These are phyloP conservation scores for Osmanthus fragrans DNA, from an alignment of 257 asterid species.

Conservation along the genomic window DNA sequence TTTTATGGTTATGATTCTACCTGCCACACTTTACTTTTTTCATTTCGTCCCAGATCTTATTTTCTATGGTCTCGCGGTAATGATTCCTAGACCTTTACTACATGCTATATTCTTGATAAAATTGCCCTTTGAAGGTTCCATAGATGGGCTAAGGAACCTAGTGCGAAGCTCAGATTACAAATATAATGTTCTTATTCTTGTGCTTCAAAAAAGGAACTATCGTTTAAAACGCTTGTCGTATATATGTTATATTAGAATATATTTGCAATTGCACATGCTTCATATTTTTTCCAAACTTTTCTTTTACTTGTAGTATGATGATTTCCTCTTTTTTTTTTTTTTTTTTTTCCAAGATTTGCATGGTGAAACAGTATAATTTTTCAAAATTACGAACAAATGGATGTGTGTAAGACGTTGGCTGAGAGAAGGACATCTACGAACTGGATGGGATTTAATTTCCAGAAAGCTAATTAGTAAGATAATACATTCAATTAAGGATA, in stretches of 20 bases:
- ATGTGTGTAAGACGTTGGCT: background rate
- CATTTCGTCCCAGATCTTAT: background rate
- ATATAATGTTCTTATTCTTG: conserved; percentile 52
- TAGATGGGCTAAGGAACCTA: conserved; percentile 31
- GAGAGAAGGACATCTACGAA: background rate
- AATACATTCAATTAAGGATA: background rate
- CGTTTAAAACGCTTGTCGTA: conserved; percentile 21
- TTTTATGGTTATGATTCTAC: background rate
- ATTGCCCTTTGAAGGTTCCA: conserved; percentile 39
- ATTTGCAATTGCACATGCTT: conserved; percentile 32
- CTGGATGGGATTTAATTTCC: background rate
- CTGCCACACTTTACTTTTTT: background rate
- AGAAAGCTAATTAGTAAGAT: background rate
- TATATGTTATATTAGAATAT: conserved; percentile 6
- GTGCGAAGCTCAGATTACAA: conserved; percentile 37
- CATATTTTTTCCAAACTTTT: conserved; percentile 7
- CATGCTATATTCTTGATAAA: conserved; percentile 40
- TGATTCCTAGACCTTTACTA: background rate
- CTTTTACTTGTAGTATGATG: conserved; percentile 5
- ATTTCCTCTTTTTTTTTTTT: too few relatives aligned
- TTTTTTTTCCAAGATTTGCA: background rate
- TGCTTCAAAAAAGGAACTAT: conserved; percentile 30
- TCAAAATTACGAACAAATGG: background rate
- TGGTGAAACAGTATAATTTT: background rate
- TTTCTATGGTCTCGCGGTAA: background rate